Conservation (phyloP, 176 grass and related monocot genomes). For the Triticum turgidum region DNA sequence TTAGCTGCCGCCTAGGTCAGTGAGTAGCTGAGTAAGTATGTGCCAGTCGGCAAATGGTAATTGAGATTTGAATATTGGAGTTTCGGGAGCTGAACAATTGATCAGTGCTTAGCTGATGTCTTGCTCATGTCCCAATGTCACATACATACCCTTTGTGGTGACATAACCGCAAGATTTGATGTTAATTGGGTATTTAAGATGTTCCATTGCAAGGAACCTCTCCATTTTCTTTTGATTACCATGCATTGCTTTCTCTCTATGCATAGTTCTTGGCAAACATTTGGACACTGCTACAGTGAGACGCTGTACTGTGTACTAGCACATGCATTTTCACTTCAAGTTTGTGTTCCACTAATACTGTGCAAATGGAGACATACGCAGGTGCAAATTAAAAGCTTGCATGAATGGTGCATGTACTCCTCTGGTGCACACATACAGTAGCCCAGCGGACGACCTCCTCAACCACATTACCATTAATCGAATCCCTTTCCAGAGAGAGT, state of each 20-base stretch:
- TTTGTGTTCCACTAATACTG: slow-evolving; percentile 33
- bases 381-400: slow-evolving; percentile 43
- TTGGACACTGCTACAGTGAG: neutral
- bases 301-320: neutral
- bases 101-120: neutral
- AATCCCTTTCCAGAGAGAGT: neutral
- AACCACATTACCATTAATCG: neutral
- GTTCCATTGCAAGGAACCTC: slow-evolving; percentile 18
- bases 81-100: neutral
- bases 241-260: neutral
- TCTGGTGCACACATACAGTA: neutral
- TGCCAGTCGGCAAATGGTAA: neutral
- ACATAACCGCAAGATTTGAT: slow-evolving; percentile 14
- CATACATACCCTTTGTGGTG: neutral
- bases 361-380: slow-evolving; percentile 26
- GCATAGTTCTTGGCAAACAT: slow-evolving; percentile 2
- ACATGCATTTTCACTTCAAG: slow-evolving; percentile 22
- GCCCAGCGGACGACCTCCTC: neutral
- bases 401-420: slow-evolving; percentile 36
- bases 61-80: neutral
- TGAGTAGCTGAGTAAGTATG: neutral
- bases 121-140: slow-evolving; percentile 21
- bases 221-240: neutral
- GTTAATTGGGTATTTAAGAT: neutral
- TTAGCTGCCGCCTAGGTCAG: slow-evolving; percentile 32